Percentiles rank a stretch among this genome's conserved stretches.
phyloP scores from a whole-genome alignment of 257 asterid genomes.

The Solanum ossicruentum region DNA sequence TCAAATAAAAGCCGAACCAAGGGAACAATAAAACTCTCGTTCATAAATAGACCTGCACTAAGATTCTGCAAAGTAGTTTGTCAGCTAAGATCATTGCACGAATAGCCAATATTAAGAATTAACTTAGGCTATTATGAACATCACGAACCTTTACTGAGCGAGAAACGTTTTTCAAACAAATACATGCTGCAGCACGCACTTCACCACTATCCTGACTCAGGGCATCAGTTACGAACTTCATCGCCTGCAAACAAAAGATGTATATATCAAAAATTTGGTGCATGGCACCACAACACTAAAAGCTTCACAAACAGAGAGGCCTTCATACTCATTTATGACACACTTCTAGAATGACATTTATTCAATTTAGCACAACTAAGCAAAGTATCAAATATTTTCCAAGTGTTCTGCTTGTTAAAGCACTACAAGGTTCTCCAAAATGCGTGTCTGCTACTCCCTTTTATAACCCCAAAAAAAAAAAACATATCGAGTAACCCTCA shows the following conservation, averaged over 20 bases:
- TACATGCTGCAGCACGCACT: slow-evolving; percentile 84
- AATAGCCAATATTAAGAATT: neutral
- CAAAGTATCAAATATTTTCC: neutral
- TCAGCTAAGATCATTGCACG: slow-evolving; percentile 17
- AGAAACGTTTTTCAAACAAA: slow-evolving; percentile 66
- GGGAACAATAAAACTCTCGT: slow-evolving; percentile 40
- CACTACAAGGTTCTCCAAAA: neutral
- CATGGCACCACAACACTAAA: neutral
- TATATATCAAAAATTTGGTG: neutral
- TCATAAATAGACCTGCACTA: slow-evolving; percentile 79
- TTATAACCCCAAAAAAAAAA: neutral
- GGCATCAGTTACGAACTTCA: slow-evolving; percentile 40
- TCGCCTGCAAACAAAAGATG: slow-evolving; percentile 36
- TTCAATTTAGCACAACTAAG: neutral
- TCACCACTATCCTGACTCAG: slow-evolving; percentile 57
- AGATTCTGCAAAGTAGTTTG: slow-evolving; percentile 41
- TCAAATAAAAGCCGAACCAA: slow-evolving; percentile 70
- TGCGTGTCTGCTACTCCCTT: neutral
- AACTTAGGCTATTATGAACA: neutral
- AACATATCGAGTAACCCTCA: neutral
- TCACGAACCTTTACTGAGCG: slow-evolving; percentile 84
- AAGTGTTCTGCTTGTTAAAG: neutral
- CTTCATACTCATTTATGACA: neutral
- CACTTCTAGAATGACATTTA: neutral
- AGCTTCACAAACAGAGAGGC: neutral